Base-by-base conservation (phyloP, 179 eudicot genomes). In the Actinidia arguta region DNA sequence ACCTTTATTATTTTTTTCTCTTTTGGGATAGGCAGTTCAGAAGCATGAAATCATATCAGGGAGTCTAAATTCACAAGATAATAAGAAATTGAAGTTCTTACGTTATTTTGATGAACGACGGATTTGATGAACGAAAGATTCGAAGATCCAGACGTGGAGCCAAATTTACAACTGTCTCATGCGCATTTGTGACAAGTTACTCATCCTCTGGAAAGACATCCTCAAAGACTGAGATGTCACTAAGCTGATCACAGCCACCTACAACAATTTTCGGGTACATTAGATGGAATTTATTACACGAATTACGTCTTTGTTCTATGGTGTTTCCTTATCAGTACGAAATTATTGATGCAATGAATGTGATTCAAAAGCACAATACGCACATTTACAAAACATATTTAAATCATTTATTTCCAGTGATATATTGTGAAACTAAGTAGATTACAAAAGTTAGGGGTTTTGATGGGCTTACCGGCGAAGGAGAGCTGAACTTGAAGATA, bases 151-250 rank as follows among this genome's bases (percentile, higher is more conserved):
- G 87, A 85, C 92, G 85, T 20, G 96, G 95, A 76, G 93, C 97
- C 87, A 96, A 76, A 87, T 96, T 96, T 76, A 96, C 96, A 66
- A 95, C 82, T 47, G 98, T 95, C 94, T 96, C 98, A 16, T 93
- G 94, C 64, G 92, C 87, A 90, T 96, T 96, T 51, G 98, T 95
- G 55, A 96, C 98, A 85, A 96, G 99, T 82, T 96, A 98, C 86
- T 96, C 98, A 77, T 95, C 98, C 90, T 92, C 98, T 95, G 91
- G 82, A 82, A 80, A 83, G n/a, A n/a, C n/a, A n/a, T n/a, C n/a
- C n/a, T n/a, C n/a, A n/a, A n/a, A n/a, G n/a, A n/a, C n/a, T n/a
- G n/a, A n/a, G n/a, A n/a, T n/a, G n/a, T n/a, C n/a, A n/a, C n/a
- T n/a, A n/a, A n/a, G n/a, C n/a, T n/a, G n/a, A n/a, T n/a, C n/a